A percentile compares a stretch with the other conserved stretches of the same genome.
phyloP scores from a whole-genome alignment of 2,329 filamentous ascomycete genomes.

The Pseudocercospora musae region DNA sequence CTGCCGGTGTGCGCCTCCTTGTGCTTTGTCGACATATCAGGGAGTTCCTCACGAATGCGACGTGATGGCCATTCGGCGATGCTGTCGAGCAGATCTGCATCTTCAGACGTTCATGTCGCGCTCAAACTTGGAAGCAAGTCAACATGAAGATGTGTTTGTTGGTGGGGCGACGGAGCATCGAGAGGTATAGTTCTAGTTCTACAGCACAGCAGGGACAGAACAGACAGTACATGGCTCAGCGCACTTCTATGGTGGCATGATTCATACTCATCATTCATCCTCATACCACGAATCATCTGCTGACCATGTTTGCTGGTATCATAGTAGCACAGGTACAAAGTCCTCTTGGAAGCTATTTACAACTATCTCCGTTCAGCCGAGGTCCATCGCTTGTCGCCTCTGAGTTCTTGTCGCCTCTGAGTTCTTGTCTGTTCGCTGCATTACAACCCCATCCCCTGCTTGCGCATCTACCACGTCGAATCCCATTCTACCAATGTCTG shows the following conservation, averaged over 20 bases:
- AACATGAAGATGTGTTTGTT: not conserved
- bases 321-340: too few species aligned
- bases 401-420: not conserved
- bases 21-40: constrained; percentile 15
- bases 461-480: not conserved
- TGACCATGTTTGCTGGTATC: too few species aligned
- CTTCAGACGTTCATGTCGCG: not conserved
- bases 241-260: too few species aligned
- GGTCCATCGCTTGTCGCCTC: constrained; percentile 2
- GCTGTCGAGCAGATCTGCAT: constrained; percentile 14
- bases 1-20: constrained; percentile 1
- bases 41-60: constrained; percentile 11
- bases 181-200: too few species aligned
- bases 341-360: not conserved
- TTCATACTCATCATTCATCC: too few species aligned
- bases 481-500: constrained; percentile 33
- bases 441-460: not conserved
- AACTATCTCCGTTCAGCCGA: constrained; percentile 11
- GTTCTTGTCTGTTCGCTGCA: not conserved
- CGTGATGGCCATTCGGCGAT: constrained; percentile 16
- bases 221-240: too few species aligned
- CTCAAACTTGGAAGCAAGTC: not conserved
- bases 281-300: too few species aligned
- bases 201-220: too few species aligned
- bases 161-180: not conserved